These are phyloP conservation scores for Pseudotsuga menziesii DNA, from an alignment of 75 land plant species.

Conservation along the genomic window DNA sequence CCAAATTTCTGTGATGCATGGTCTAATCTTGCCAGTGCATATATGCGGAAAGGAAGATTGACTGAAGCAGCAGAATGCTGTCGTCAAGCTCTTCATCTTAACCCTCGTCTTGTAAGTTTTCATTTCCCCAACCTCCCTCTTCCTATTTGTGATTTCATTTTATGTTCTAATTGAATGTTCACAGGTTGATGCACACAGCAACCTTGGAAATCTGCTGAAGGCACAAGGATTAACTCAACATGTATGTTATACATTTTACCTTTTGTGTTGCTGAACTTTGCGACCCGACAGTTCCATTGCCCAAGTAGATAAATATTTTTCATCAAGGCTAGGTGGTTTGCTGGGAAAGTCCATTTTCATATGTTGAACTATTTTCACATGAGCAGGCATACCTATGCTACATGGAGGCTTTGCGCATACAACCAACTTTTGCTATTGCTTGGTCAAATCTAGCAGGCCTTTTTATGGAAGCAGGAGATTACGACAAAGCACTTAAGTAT, in stretches of 20 bases:
- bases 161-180: neutral
- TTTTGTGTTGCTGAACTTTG: neutral
- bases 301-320: neutral
- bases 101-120: slow-evolving; percentile 71
- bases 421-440: slow-evolving; percentile 96
- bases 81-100: slow-evolving; percentile 84
- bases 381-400: slow-evolving; percentile 92
- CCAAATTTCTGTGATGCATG: slow-evolving; percentile 98
- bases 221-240: slow-evolving; percentile 92
- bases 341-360: neutral
- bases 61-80: slow-evolving; percentile 94
- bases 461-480: slow-evolving; percentile 93
- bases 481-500: slow-evolving; percentile 66
- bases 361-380: neutral
- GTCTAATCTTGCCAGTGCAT: slow-evolving; percentile 98
- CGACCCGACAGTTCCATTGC: neutral
- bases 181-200: slow-evolving; percentile 99
- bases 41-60: slow-evolving; percentile 91
- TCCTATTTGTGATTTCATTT: slow-evolving; percentile 1
- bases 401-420: slow-evolving; percentile 79
- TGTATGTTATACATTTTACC: slow-evolving; percentile 32
- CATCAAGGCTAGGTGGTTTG: neutral
- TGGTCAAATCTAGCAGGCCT: slow-evolving; percentile 98
- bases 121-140: neutral
- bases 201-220: slow-evolving; percentile 92